Base-by-base conservation (phyloP, 805 yeast genomes). In the Komagataella kurtzmanii region DNA sequence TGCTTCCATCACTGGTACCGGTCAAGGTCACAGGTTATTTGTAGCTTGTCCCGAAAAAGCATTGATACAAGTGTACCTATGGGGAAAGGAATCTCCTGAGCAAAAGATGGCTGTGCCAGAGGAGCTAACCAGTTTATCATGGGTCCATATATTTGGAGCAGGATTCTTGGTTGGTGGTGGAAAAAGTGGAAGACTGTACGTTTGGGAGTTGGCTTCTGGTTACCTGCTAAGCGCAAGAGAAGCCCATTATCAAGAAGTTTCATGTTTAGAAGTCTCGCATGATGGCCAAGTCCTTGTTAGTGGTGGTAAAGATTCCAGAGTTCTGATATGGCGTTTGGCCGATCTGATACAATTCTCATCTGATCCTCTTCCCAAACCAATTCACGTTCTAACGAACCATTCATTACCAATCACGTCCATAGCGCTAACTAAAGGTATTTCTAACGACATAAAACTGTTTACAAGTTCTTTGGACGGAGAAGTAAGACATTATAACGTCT, bases 161-260 rank as follows among this genome's bases (percentile, higher is more conserved):
- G 50, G 85, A 75, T 61, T 86, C 45, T 65, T 93, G 23, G 83
- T 80, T 6, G 95, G 84, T 47, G 89, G 91, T 54, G 74, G 93
- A 51, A 62, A 71, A 53, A 61, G 83, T n/a, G 98, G 98, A 10
- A 77, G 81, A 56, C 55, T 93, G 14, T 85, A 85, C 61, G 65
- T 90, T 1, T 91, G 98, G 98, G 96, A 88, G 58, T 61, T 90
- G 50, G 65, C 74, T 7, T 83, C 93, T 1, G 98, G 98, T 0
- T 66, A 78, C 21, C 71, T 93, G 48, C 60, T 90, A 21, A 71
- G 77, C 48, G 95, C 80, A 3, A 80, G 79, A 60, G 90, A 86
- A 50, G 83, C 88, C 0, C 98, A 91, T 67, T 91, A 88, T 64
- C 97, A 91, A 66, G 71, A 75, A 6, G 75, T 88, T 6, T 74